These are phyloP conservation scores for Kondoa subrosea DNA, from an alignment of 768 basidiomycete species.

Conservation along the genomic window DNA sequence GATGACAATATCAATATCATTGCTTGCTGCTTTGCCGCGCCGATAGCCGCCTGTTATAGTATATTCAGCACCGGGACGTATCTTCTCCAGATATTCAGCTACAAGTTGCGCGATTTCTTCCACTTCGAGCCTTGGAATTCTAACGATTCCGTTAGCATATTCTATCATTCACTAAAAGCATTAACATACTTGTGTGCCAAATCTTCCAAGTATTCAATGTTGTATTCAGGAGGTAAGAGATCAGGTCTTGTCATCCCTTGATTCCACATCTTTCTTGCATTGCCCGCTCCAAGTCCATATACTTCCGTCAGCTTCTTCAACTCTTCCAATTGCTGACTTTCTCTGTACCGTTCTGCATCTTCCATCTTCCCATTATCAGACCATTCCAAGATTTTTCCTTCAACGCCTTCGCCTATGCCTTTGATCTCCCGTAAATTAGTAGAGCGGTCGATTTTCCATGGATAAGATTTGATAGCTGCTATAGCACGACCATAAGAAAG, in stretches of 20 bases:
- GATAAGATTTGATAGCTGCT: conserved; percentile 33
- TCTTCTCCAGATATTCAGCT: conserved; percentile 45
- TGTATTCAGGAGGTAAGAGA: not conserved
- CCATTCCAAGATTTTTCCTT: not conserved
- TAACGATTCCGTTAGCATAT: conserved; percentile 26
- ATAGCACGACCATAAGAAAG: conserved; percentile 58
- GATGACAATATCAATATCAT: conserved; percentile 80
- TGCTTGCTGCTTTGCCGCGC: conserved; percentile 60
- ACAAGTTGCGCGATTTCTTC: conserved; percentile 56
- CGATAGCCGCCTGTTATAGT: conserved; percentile 42
- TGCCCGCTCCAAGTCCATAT: conserved; percentile 58
- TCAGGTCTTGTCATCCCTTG: conserved; percentile 21
- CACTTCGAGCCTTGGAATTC: conserved; percentile 59
- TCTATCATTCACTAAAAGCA: not conserved
- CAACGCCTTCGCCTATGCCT: conserved; percentile 35
- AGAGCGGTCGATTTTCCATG: conserved; percentile 29
- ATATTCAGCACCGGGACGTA: conserved; percentile 31
- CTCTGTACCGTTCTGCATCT: conserved; percentile 29
- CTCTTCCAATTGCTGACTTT: conserved; percentile 43
- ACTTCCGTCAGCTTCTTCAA: conserved; percentile 44
- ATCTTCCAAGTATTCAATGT: conserved; percentile 22
- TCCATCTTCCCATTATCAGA: not conserved
- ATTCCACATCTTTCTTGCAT: conserved; percentile 49
- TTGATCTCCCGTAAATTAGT: conserved; percentile 27
- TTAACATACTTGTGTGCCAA: conserved; percentile 29